Base-by-base conservation (phyloP, 768 basidiomycete genomes). In the Leccinum longicurvipes region DNA sequence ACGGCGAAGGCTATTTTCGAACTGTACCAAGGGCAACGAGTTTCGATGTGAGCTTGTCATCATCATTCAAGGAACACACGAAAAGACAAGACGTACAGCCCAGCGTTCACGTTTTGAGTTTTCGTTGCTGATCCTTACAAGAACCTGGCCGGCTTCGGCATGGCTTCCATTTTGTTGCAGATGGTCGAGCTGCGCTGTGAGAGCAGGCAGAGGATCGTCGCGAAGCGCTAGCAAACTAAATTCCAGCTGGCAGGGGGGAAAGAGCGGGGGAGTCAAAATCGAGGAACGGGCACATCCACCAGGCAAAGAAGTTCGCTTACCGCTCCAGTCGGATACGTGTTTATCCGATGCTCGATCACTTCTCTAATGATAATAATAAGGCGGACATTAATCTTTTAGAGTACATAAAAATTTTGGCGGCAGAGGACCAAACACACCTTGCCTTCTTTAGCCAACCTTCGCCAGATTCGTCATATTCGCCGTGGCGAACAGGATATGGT, bases 201-300 rank as follows among this genome's bases (percentile, higher is more conserved):
- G 79, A 6, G 71, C 64, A 12, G 89, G 89, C 24, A 97, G 62
- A 28, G 91, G 89, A 67, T 93, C 89, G 42, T 89, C 85, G 53
- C 88, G 86, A 44, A 99, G 76, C 6, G 91, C 93, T 32, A 97
- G 83, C 32, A 98, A 82, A 71, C 89, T 94, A 77, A 98, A 98
- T 68, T 95, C 91, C 51, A 96, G 78, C 93, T 95, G 57, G 31
- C 34, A 47, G 39, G 36, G 17, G 36, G 36, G 4, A 29, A 51
- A 56, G 21, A 48, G 48, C 29, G 55, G 50, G 59, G 6, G 4
- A 41, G 19, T 41, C 19, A 19, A 21, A 21, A 54, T 53, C 41
- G 41, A 46, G 48, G 34, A 60, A 29, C 31, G 28, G 52, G 15
- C 39, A 50, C 27, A 19, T 48, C 29, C 29, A 50, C 44, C 10